phyloP scores from a whole-genome alignment of 768 basidiomycete genomes.

The Boletus edulis region DNA sequence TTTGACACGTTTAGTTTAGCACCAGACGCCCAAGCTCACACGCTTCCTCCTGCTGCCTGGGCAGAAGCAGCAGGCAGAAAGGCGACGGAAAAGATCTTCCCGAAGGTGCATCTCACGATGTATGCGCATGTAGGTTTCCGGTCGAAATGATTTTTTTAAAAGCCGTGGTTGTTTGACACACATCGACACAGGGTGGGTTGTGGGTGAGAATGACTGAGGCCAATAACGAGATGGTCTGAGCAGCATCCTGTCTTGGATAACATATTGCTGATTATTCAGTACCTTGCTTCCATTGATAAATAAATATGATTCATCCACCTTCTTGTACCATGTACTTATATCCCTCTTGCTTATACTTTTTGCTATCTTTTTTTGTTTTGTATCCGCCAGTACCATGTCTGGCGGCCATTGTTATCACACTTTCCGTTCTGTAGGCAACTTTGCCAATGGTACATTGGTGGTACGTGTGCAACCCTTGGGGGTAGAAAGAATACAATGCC shows the following conservation, averaged over 20 bases:
- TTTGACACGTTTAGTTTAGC: constrained; percentile 51
- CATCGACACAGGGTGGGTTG: constrained; percentile 43
- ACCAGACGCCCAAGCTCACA: constrained; percentile 43
- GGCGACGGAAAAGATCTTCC: constrained; percentile 47
- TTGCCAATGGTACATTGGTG: no score
- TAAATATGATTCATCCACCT: no score
- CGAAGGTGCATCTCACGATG: constrained; percentile 56
- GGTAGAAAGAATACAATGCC: background rate
- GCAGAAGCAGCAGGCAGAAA: constrained; percentile 43
- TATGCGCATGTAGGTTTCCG: constrained; percentile 39
- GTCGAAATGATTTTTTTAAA: background rate
- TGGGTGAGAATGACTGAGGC: constrained; percentile 45
- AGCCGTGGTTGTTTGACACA: background rate
- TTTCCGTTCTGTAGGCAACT: no score
- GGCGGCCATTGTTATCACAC: no score
- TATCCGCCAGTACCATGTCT: no score
- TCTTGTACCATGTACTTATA: no score
- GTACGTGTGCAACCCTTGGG: background rate
- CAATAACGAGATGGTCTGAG: constrained; percentile 7
- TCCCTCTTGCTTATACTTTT: no score
- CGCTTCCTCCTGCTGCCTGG: constrained; percentile 49
- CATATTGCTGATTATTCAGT: background rate
- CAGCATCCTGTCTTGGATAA: no score
- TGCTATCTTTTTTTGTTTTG: no score
- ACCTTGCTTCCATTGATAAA: background rate